Base-by-base conservation (phyloP, 2,329 filamentous ascomycete genomes). In the Elsinoe australis region DNA sequence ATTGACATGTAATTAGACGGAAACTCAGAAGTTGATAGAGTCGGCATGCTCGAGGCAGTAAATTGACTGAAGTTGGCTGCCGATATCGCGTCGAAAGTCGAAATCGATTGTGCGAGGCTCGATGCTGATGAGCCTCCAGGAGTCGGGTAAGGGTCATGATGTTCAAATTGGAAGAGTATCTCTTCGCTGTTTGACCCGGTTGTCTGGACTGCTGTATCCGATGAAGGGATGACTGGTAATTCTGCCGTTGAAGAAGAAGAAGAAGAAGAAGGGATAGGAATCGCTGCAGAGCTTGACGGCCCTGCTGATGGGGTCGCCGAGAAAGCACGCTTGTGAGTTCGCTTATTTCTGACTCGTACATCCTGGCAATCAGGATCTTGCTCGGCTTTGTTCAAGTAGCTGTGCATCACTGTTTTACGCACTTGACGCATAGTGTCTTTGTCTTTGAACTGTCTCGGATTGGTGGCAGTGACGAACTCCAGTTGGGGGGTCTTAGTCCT, bases 341-440 rank as follows among this genome's bases (percentile, higher is more conserved):
- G 28, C 46, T 50, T 34, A 14, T 24, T 38, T 1, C 44, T 54
- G 15, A 57, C 58, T 2, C 58, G 55, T 29, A 47, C 48, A 44
- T 60, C 59, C 10, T 42, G 57, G 33, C 54, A 56, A 21, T 42
- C 32, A 9, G 59, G 58, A 12, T 60, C 57, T 21, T 49, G 47
- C 17, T 56, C 52, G 26, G 61, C 58, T 47, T 62, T 61, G 26
- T 53, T 53, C 5, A 63, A 53, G 39, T 60, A 62, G 42, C 60
- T 53, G 24, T 59, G 51, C 60, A 63, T 63, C 15, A 63, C 61
- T 49, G 59, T 56, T 33, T 55, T 52, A 2, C 61, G 59, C 32
- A 59, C 58, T 39, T 58, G 54, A 17, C 55, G 54, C 56, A 62
- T 57, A 10, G 56, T 55, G 3, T 49, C 51, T 29, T 53, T 57